Percentiles rank a stretch among this genome's conserved stretches.
phyloP scores from a whole-genome alignment of 2,329 filamentous ascomycete genomes.

The Nemania abortiva region DNA sequence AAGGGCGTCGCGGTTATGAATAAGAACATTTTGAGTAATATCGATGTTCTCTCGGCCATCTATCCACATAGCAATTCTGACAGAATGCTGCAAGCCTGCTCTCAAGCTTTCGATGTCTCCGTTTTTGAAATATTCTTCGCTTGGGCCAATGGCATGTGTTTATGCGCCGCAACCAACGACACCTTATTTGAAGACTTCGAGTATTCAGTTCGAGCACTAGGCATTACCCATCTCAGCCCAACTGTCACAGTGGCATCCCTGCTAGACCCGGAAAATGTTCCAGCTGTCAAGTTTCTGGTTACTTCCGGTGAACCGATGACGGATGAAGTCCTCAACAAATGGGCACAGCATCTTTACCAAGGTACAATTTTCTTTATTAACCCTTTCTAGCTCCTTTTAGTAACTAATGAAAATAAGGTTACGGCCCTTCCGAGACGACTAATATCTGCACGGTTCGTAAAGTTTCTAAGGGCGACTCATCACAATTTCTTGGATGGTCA shows the following conservation, averaged over 20 bases:
- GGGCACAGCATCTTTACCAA: constrained; percentile 79
- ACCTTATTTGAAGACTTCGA: constrained; percentile 80
- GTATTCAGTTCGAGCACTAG: constrained; percentile 69
- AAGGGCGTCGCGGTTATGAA: constrained; percentile 86
- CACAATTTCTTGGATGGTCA: constrained; percentile 81
- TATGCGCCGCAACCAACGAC: constrained; percentile 82
- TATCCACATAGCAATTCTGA: constrained; percentile 70
- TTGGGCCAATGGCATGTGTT: constrained; percentile 81
- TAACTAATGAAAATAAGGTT: constrained; percentile 59
- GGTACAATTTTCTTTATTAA: constrained; percentile 55
- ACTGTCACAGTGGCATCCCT: constrained; percentile 87
- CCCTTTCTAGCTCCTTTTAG: background rate
- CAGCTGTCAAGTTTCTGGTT: constrained; percentile 78
- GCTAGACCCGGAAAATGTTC: constrained; percentile 76
- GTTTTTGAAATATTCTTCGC: constrained; percentile 92
- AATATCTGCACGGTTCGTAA: constrained; percentile 85
- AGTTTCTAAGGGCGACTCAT: constrained; percentile 68
- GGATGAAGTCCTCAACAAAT: constrained; percentile 74
- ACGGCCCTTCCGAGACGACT: constrained; percentile 87
- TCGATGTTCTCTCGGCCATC: constrained; percentile 72
- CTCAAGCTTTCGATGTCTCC: constrained; percentile 87
- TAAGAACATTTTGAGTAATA: constrained; percentile 79
- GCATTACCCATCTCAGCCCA: constrained; percentile 83
- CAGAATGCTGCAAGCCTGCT: constrained; percentile 83
- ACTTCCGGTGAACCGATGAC: constrained; percentile 86